Percentiles rank a stretch among this genome's conserved stretches.
Conservation (phyloP, 1,139 yeast genomes). For the Scheffersomyces segobiensis region DNA sequence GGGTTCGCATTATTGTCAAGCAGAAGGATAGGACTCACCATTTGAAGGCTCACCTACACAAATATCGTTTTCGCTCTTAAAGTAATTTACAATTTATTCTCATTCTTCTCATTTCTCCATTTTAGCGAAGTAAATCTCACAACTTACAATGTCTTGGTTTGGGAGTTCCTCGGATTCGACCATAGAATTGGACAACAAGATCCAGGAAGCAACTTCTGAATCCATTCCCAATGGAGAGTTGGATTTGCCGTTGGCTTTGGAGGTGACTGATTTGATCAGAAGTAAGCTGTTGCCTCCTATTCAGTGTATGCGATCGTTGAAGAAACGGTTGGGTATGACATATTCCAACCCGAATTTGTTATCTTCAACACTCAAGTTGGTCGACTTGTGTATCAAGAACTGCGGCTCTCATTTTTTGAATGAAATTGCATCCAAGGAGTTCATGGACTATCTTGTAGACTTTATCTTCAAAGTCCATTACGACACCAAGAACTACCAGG, state of each 20-base stretch:
- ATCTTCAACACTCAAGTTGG: slow-evolving; percentile 68
- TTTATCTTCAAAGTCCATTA: slow-evolving; percentile 40
- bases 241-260: slow-evolving; percentile 77
- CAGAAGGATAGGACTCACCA: neutral
- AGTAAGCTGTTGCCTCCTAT: slow-evolving; percentile 81
- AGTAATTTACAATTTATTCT: neutral
- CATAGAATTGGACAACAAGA: slow-evolving; percentile 60
- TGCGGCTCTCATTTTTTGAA: slow-evolving; percentile 84
- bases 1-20: neutral
- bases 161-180: slow-evolving; percentile 42
- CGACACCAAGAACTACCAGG: slow-evolving; percentile 30
- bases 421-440: slow-evolving; percentile 83
- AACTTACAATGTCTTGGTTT: slow-evolving; percentile 64
- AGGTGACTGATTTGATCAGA: slow-evolving; percentile 84
- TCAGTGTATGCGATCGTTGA: slow-evolving; percentile 81
- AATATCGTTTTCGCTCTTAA: neutral
- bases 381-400: slow-evolving; percentile 88
- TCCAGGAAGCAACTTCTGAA: slow-evolving; percentile 83
- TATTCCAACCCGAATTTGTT: slow-evolving; percentile 75
- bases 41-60: neutral
- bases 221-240: slow-evolving; percentile 89
- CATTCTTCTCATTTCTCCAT: neutral
- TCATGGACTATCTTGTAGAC: slow-evolving; percentile 69
- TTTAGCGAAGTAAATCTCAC: neutral
- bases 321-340: slow-evolving; percentile 65